Conservation (phyloP, 1,139 yeast species). For the Protomyces inundatus region DNA sequence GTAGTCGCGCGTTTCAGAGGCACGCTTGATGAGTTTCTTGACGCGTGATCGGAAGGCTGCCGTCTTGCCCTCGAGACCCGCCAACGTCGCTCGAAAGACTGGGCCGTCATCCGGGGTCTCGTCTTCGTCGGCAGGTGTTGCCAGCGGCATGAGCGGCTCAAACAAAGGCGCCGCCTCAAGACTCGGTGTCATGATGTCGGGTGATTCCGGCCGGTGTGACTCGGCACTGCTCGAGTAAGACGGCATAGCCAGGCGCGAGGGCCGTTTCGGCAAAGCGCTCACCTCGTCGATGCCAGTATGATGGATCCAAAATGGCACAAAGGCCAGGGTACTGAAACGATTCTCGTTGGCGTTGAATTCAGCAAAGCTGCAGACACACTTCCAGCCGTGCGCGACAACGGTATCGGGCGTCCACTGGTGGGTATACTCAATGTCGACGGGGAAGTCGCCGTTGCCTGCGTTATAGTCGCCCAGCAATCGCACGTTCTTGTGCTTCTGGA, state of each 20-base stretch:
- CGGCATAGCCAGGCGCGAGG: slow-evolving; percentile 23
- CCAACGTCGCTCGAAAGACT: slow-evolving; percentile 55
- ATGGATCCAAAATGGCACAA: slow-evolving; percentile 39
- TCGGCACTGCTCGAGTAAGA: slow-evolving; percentile 17
- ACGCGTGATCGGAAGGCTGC: slow-evolving; percentile 48
- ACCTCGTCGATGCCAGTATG: slow-evolving; percentile 28
- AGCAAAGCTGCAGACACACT: slow-evolving; percentile 37
- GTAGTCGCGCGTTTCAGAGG: slow-evolving; percentile 40
- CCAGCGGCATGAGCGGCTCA: background rate
- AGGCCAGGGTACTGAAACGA: slow-evolving; percentile 37
- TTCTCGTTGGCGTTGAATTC: slow-evolving; percentile 43
- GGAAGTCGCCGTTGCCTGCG: slow-evolving; percentile 3
- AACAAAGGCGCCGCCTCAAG: slow-evolving; percentile 2
- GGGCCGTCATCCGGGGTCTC: slow-evolving; percentile 60
- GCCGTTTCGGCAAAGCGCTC: slow-evolving; percentile 27
- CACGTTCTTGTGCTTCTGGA: slow-evolving; percentile 33
- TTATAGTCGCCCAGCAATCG: slow-evolving; percentile 12
- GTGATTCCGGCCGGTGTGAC: slow-evolving; percentile 13
- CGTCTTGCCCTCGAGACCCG: slow-evolving; percentile 51
- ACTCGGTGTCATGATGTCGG: slow-evolving; percentile 17
- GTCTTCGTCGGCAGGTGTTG: background rate
- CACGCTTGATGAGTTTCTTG: slow-evolving; percentile 42
- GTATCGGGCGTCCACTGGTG: slow-evolving; percentile 22
- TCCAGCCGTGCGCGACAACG: slow-evolving; percentile 27
- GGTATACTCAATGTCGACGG: slow-evolving; percentile 10